Conservation (phyloP, 2,329 filamentous ascomycete species). For the Scedosporium minutisporum region DNA sequence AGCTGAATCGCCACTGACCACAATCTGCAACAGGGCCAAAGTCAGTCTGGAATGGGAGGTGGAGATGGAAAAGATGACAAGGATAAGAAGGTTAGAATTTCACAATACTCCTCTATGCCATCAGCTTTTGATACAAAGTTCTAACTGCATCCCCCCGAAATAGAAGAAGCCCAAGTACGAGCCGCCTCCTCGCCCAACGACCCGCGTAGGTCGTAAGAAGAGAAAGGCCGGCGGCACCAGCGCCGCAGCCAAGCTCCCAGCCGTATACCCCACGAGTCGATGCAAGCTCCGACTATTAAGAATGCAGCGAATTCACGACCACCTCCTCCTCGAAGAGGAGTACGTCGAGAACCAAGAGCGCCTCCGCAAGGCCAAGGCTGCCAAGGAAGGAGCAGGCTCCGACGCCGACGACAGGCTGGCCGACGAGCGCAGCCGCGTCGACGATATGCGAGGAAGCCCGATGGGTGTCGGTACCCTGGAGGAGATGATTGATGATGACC, state of each 20-base stretch:
- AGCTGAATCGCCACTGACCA: conserved; percentile 1
- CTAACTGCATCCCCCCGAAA: conserved; percentile 7
- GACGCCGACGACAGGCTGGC: conserved; percentile 79
- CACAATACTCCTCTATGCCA: neutral
- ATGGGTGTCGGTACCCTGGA: conserved; percentile 98
- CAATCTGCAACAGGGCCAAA: conserved; percentile 54
- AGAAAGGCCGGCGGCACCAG: conserved; percentile 89
- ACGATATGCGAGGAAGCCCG: conserved; percentile 96
- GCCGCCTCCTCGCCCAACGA: conserved; percentile 91
- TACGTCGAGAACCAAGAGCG: conserved; percentile 99
- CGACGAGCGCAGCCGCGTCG: conserved; percentile 87
- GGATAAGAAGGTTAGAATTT: conserved; percentile 82
- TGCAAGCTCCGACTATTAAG: conserved; percentile 95
- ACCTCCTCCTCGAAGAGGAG: conserved; percentile 92
- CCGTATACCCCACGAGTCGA: conserved; percentile 88
- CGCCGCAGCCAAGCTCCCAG: conserved; percentile 87
- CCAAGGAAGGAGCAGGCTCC: conserved; percentile 61
- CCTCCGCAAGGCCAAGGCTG: conserved; percentile 81
- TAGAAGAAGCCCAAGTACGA: conserved; percentile 99
- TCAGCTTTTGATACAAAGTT: neutral
- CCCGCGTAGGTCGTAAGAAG: conserved; percentile 96
- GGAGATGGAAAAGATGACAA: conserved; percentile 74
- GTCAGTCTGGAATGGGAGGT: conserved; percentile 78
- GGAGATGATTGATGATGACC: conserved; percentile 98
- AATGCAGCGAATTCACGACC: conserved; percentile 98